These are phyloP conservation scores for Ensete ventricosum DNA, from an alignment of 176 grass and related monocot genomes.

Conservation along the genomic window DNA sequence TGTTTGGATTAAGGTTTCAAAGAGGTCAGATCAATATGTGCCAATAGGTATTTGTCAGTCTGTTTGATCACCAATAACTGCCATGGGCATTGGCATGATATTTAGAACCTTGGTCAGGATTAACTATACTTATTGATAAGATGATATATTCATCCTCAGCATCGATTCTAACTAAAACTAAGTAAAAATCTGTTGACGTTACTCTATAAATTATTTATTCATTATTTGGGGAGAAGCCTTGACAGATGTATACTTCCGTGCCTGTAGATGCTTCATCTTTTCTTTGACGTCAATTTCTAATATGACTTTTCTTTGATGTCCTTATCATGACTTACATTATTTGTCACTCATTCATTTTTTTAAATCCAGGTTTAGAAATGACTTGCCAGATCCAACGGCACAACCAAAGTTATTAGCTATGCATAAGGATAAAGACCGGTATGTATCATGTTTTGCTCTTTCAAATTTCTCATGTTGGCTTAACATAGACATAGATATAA, in stretches of 20 bases:
- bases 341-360: constrained; percentile 13
- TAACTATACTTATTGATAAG: too few relatives aligned
- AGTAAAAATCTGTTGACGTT: too few relatives aligned
- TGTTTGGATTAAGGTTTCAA: too few relatives aligned
- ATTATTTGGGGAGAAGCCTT: neutral
- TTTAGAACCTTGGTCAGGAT: too few relatives aligned
- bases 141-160: too few relatives aligned
- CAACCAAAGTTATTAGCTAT: constrained; percentile 83
- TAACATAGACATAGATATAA: too few relatives aligned
- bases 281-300: neutral
- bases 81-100: too few relatives aligned
- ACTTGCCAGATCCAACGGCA: constrained; percentile 72
- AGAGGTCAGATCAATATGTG: too few relatives aligned
- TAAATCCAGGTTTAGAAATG: constrained; percentile 86
- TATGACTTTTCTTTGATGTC: neutral
- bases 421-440: constrained; percentile 91
- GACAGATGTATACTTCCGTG: neutral
- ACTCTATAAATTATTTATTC: neutral
- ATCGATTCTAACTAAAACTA: too few relatives aligned
- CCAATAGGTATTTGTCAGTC: too few relatives aligned
- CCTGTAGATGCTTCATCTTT: neutral
- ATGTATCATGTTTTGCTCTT: neutral
- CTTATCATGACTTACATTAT: neutral
- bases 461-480: too few relatives aligned
- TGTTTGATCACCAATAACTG: too few relatives aligned